These are phyloP conservation scores for Leccinum boreale DNA, from an alignment of 768 basidiomycete genomes.

Conservation along the genomic window DNA sequence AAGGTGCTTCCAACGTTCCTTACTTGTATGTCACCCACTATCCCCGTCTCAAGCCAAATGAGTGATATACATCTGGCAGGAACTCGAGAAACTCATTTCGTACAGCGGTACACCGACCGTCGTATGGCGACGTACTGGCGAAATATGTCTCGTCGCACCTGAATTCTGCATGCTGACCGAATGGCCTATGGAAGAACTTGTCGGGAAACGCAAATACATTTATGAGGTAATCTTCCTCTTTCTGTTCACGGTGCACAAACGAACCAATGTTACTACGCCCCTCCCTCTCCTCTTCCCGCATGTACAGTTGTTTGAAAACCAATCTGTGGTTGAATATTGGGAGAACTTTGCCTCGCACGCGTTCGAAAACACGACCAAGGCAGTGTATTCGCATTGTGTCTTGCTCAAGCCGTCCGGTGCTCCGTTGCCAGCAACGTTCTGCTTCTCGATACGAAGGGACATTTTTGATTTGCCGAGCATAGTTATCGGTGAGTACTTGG, in stretches of 20 bases:
- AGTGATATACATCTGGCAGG: constrained; percentile 45
- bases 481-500: constrained; percentile 64
- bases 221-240: constrained; percentile 32
- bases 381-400: constrained; percentile 90
- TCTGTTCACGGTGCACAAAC: constrained; percentile 16
- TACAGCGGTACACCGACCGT: constrained; percentile 97
- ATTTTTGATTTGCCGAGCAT: constrained; percentile 87
- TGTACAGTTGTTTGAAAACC: constrained; percentile 84
- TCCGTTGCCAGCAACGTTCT: constrained; percentile 89
- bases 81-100: constrained; percentile 94
- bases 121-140: constrained; percentile 96
- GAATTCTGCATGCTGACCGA: constrained; percentile 95
- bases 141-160: constrained; percentile 93
- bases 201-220: constrained; percentile 50
- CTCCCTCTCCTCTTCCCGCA: neutral
- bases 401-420: constrained; percentile 80
- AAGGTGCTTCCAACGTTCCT: constrained; percentile 89
- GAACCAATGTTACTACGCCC: constrained; percentile 3
- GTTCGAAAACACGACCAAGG: constrained; percentile 96
- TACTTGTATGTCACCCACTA: constrained; percentile 56
- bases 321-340: constrained; percentile 93
- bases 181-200: constrained; percentile 82
- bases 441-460: constrained; percentile 93
- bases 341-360: constrained; percentile 97
- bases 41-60: neutral